A percentile compares a stretch with the other conserved stretches of the same genome.
phyloP scores from a whole-genome alignment of 257 asterid genomes.

The Prunella vulgaris region DNA sequence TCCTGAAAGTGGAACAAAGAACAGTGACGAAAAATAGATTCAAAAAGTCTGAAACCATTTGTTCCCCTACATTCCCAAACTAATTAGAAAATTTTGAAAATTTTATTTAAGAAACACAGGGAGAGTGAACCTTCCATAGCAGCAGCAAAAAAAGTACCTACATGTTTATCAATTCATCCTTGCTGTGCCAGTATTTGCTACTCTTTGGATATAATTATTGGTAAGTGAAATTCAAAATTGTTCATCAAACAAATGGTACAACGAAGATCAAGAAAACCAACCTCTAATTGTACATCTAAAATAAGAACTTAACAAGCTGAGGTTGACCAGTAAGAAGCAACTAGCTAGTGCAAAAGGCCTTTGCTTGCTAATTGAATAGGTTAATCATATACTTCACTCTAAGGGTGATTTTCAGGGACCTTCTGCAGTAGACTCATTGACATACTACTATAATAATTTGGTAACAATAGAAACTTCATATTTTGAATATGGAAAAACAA shows the following conservation, averaged over 20 bases:
- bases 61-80: background rate
- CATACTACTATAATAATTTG: background rate
- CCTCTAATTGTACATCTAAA: background rate
- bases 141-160: background rate
- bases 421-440: background rate
- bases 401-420: background rate
- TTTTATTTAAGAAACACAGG: background rate
- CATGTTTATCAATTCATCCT: background rate
- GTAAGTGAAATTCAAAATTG: background rate
- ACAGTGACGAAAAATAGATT: slow-evolving; percentile 2
- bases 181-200: background rate
- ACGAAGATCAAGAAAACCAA: background rate
- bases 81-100: background rate
- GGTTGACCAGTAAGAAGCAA: background rate
- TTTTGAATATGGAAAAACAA: background rate
- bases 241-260: background rate
- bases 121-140: background rate
- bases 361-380: background rate
- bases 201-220: background rate
- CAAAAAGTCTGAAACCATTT: background rate
- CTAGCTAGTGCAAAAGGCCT: background rate
- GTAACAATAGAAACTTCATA: background rate
- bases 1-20: slow-evolving; percentile 32
- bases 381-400: background rate
- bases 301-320: background rate